Conservation (phyloP, 345 rosid species). For the Lagerstroemia speciosa region DNA sequence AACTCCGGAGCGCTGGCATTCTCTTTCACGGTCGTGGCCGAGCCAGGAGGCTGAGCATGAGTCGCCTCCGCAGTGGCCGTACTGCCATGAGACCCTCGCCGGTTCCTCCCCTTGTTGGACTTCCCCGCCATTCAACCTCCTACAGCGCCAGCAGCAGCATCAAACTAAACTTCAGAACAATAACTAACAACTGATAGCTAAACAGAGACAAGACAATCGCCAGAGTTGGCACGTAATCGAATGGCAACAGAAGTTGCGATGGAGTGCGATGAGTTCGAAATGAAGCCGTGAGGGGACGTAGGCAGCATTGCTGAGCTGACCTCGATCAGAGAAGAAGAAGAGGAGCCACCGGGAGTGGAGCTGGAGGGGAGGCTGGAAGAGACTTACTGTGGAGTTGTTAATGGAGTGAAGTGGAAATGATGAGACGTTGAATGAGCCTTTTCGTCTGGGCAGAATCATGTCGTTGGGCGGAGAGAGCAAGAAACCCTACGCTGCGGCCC, state of each 20-base stretch:
- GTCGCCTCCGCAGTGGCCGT: constrained; percentile 25
- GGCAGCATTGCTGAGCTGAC: background rate
- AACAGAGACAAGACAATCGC: background rate
- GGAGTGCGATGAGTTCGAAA: background rate
- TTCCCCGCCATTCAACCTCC: constrained; percentile 72
- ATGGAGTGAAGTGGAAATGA: background rate
- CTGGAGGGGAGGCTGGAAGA: background rate
- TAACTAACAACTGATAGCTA: background rate
- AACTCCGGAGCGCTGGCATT: constrained; percentile 22
- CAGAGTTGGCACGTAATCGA: background rate
- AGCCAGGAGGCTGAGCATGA: constrained; percentile 13
- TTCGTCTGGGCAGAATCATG: background rate
- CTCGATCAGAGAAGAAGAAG: background rate
- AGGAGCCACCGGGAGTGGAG: background rate
- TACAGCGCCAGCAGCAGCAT: background rate
- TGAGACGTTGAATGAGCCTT: background rate
- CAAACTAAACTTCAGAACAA: background rate
- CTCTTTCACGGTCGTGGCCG: constrained; percentile 30
- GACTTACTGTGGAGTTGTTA: background rate
- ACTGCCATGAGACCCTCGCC: constrained; percentile 31
- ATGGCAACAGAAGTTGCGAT: background rate
- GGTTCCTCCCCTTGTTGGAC: constrained; percentile 67
- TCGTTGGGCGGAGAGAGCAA: too few species aligned
- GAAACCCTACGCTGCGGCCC: too few species aligned
- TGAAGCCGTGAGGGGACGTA: background rate